phyloP scores from a whole-genome alignment of 129 eudicot species.

The Helianthus annuus region DNA sequence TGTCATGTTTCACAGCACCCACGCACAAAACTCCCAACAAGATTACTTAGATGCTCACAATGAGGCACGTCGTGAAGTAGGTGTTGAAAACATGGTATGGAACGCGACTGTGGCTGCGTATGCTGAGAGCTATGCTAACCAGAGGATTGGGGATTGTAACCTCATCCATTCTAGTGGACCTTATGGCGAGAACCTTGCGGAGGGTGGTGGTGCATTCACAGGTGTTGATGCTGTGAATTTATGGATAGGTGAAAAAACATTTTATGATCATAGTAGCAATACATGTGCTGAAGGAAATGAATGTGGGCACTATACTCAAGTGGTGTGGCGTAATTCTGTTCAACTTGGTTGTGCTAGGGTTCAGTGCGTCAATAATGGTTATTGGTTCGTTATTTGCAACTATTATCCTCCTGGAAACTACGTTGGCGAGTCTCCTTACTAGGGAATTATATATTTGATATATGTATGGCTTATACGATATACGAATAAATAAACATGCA shows the following conservation, averaged over 20 bases:
- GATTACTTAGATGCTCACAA: constrained; percentile 5
- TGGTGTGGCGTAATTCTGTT: too few species aligned
- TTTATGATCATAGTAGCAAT: constrained; percentile 32
- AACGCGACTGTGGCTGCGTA: background rate
- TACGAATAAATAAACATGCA: too few species aligned
- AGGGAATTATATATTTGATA: background rate
- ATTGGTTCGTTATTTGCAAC: constrained; percentile 35
- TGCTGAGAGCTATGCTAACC: constrained; percentile 6
- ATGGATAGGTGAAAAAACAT: background rate
- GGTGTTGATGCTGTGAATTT: background rate
- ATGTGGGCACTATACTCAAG: constrained; percentile 57
- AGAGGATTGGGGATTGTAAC: background rate
- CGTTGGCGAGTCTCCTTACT: constrained; percentile 36
- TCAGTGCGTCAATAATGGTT: constrained; percentile 29
- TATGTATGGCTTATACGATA: background rate
- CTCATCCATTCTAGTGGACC: background rate
- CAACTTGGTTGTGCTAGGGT: constrained; percentile 49
- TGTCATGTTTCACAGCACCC: background rate
- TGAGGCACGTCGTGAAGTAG: background rate
- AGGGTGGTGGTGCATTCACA: background rate
- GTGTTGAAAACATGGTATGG: background rate
- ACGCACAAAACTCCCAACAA: too few species aligned
- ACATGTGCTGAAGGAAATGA: constrained; percentile 28
- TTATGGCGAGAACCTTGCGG: constrained; percentile 2
- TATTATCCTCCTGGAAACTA: constrained; percentile 37